A percentile compares a stretch with the other conserved stretches of the same genome.
phyloP scores from a whole-genome alignment of 768 basidiomycete species.

The Agrocybe praecox region DNA sequence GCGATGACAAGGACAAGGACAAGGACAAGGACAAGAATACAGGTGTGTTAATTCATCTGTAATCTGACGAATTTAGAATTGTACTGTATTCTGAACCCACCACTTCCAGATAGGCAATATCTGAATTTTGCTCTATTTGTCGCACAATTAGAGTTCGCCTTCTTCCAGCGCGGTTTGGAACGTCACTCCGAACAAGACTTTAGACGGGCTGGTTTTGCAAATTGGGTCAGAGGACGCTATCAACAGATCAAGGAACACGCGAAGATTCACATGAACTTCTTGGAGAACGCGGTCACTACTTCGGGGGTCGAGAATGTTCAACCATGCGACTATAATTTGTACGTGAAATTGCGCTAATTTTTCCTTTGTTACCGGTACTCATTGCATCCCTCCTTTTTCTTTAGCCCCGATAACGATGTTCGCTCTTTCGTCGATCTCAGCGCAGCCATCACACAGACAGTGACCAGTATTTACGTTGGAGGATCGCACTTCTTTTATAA shows the following conservation, averaged over 20 bases:
- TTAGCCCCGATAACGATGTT: slow-evolving; percentile 43
- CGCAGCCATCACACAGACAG: slow-evolving; percentile 57
- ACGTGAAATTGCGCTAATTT: slow-evolving; percentile 15
- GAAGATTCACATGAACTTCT: slow-evolving; percentile 38
- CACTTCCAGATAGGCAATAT: slow-evolving; percentile 18
- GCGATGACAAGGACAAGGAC: not conserved
- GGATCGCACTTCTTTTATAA: slow-evolving; percentile 47
- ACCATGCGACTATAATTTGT: slow-evolving; percentile 68
- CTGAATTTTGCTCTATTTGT: slow-evolving; percentile 52
- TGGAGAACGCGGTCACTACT: slow-evolving; percentile 43
- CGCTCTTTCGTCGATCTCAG: slow-evolving; percentile 51
- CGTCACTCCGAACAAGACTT: slow-evolving; percentile 50
- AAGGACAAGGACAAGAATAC: not conserved
- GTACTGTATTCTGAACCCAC: no score
- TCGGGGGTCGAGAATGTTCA: slow-evolving; percentile 38
- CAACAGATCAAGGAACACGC: slow-evolving; percentile 59
- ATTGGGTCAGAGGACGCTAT: slow-evolving; percentile 52
- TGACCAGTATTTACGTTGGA: slow-evolving; percentile 61
- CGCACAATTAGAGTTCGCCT: slow-evolving; percentile 48
- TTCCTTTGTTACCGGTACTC: not conserved
- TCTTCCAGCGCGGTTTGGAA: slow-evolving; percentile 45
- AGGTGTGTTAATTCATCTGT: not conserved
- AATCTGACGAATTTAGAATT: no score
- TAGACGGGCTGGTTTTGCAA: slow-evolving; percentile 44
- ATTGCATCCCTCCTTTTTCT: not conserved